Percentiles rank a stretch among this genome's conserved stretches.
These are phyloP conservation scores for Dactylella cylindrospora DNA, from an alignment of 2,329 filamentous ascomycete genomes.

Conservation along the genomic window DNA sequence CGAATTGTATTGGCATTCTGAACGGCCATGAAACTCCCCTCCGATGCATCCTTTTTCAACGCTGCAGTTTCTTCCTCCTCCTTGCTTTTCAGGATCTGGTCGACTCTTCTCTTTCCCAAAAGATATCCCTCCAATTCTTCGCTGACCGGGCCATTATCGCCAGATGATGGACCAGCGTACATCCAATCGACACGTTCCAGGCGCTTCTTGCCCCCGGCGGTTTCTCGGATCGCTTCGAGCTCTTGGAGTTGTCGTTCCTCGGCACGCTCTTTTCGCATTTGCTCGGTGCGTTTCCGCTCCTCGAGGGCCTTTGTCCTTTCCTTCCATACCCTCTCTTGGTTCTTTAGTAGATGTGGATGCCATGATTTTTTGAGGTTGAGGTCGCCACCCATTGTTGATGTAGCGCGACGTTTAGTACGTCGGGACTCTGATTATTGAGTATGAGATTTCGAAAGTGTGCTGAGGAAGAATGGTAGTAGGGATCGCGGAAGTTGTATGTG, in stretches of 20 bases:
- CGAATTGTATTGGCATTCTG: conserved; percentile 71
- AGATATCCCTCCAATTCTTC: conserved; percentile 95
- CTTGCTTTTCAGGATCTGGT: conserved; percentile 78
- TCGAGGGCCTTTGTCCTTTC: conserved; percentile 90
- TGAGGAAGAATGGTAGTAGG: too few relatives aligned
- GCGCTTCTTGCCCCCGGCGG: conserved; percentile 77
- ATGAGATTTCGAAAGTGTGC: too few relatives aligned
- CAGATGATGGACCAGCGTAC: conserved; percentile 83
- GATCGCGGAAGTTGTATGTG: too few relatives aligned
- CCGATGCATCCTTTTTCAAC: conserved; percentile 70
- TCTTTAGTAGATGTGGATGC: conserved; percentile 86
- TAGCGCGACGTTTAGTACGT: conserved; percentile 33
- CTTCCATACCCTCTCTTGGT: conserved; percentile 86
- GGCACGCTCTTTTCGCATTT: conserved; percentile 86
- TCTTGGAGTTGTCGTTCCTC: conserved; percentile 93
- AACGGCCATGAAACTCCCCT: conserved; percentile 63
- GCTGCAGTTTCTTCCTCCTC: conserved; percentile 66
- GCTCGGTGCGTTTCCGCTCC: conserved; percentile 90
- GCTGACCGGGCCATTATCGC: conserved; percentile 69
- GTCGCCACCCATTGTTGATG: conserved; percentile 79
- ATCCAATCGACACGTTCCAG: conserved; percentile 94
- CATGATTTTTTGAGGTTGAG: conserved; percentile 94
- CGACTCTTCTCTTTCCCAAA: conserved; percentile 87
- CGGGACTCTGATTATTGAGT: too few relatives aligned
- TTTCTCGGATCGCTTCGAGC: conserved; percentile 83